Evolutionary conservation across 768 basidiomycete species (phyloP), one percentile per base, ranked within the genome.

Genomic region (Cystobasidium tubakii): DNA sequence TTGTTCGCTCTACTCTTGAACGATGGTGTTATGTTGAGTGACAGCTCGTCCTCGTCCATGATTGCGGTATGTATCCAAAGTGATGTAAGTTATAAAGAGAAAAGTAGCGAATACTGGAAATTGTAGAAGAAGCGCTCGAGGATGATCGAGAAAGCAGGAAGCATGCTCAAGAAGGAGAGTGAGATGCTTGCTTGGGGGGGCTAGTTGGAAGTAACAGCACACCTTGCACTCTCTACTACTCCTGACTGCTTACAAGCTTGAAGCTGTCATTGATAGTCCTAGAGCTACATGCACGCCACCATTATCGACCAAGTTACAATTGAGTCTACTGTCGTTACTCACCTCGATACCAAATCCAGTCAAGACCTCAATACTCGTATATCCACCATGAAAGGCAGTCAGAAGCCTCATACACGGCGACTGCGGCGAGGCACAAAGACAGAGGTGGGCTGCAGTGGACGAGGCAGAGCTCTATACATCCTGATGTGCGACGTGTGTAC

Each of bases 1-100:
- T 71, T 71, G 50, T 44, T 67, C 4, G 42, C 9, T 29, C 50
- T 67, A 44, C 66, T 67, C 69, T 71, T 71, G 36, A 71, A 71
- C 10, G 54, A 57, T 19, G 69, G 69, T 19, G 69, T 71, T 4
- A 71, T 71, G 27, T 46, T 21, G 4, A 67, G 44, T 2, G 66
- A n/a, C 36, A 27, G 15, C 17, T 71, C 69, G 34, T 71, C 69
- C 17, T 71, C 69, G n/a, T 50, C 50, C 34, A 71, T 39, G 4
- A 29, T 7, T 65, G 63, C 34, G 21, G 63, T 36, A 46, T 63
- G 62, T 36, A 23, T 42, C 12, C 12, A 31, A 9, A 31, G 23
- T 19, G 36, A 2, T 25, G 39, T 12, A 65, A 65, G 57, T 2
- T 29, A 12, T 12, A 12, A 60, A 15, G 17, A 17, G 25, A 39